Base-by-base conservation (phyloP, 345 rosid species). In the Euphorbia tirucalli region DNA sequence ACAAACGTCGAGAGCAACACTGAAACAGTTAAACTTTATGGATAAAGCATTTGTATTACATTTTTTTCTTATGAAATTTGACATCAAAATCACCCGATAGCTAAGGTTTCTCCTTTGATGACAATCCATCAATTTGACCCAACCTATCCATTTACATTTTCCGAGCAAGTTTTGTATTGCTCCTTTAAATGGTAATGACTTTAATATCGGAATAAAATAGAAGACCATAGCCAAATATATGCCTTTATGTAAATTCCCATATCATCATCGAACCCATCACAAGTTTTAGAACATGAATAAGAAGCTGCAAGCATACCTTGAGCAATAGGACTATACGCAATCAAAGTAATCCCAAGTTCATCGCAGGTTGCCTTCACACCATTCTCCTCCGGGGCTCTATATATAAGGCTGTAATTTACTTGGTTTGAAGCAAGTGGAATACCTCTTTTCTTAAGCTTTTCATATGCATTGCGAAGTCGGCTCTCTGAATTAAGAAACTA, bases 391-490 rank as follows among this genome's bases (percentile, higher is more conserved):
- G 97, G 97, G 52, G 75, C 70, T 71, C 97, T 88, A 78, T 92
- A 90, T 71, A 95, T 89, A 71, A 95, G 95, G 81, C 97, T 94
- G 81, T 94, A 94, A 75, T 94, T 92, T 68, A 94, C 98, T 84
- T 94, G 98, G 88, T 92, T 94, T 25, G 97, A 90, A 72, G 98
- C 97, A 24, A 94, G 75, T 22, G 98, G 96, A 60, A 94, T 88
- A 62, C 97, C 98, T 85, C 98, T 88, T 83, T 82, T 85, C 79
- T 87, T 89, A 68, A 94, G 98, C 81, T 75, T 87, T 59, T 83
- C 84, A 62, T 87, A 92, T 61, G 98, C 97, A 61, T 82, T 82
- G 15, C 92, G 95, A 24, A 92, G 93, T 50, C 97, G 84, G 58
- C 72, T 89, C 83, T 86, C 98, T 93, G 85, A 74, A 67, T 61